Base-by-base conservation (phyloP, 139 green algal species). In the Helicosporidium sp. region DNA sequence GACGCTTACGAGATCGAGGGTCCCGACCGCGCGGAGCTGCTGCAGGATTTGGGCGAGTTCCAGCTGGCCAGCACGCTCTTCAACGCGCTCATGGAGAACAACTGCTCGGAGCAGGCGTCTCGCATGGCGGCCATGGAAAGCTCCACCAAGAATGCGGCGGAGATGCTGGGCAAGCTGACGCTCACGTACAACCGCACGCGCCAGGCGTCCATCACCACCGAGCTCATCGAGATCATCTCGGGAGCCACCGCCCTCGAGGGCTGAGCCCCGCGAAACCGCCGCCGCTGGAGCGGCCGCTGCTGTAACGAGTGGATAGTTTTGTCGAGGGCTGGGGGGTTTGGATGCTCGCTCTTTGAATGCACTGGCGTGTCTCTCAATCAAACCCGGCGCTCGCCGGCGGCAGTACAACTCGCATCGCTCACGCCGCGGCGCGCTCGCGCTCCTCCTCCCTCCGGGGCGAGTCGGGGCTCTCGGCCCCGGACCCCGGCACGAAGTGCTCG, bases 81-180 rank as follows among this genome's bases (percentile, higher is more conserved):
- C 77, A 93, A 93, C 60, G 76, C 69, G 3, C 66, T 92, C 60
- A 65, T 91, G n/a, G 90, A 99, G 73, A 97, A 95, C 75, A 82
- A 84, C 65, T 89, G 76, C 67, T 80, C 58, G 41, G 90, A 99
- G 78, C 74, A 93, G 49, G 89, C 80, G 17, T 83, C 75, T 3
- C 77, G 90, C 49, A 97, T 99, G 90, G 63, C 52, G 17, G 90
- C 90, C 41, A 99, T 99, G 90, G 90, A 99, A 69, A 91, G 75
- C 65, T 93, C 80, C 23, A 93, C 83, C 44, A 92, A 94, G 65
- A 93, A 88, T 48, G 90, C 90, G 2, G 73, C 57, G 18, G 90
- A 99, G 53, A 95, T 99, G 76, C 71, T 99, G 26, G 68, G 66
- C 41, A 82, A 78, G 60, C 79, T 98, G 7, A 96, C 87, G 19